Percentiles rank a stretch among this genome's conserved stretches.
Conservation (phyloP, 2,329 filamentous ascomycete genomes). For the Calonectria multiphialidica region DNA sequence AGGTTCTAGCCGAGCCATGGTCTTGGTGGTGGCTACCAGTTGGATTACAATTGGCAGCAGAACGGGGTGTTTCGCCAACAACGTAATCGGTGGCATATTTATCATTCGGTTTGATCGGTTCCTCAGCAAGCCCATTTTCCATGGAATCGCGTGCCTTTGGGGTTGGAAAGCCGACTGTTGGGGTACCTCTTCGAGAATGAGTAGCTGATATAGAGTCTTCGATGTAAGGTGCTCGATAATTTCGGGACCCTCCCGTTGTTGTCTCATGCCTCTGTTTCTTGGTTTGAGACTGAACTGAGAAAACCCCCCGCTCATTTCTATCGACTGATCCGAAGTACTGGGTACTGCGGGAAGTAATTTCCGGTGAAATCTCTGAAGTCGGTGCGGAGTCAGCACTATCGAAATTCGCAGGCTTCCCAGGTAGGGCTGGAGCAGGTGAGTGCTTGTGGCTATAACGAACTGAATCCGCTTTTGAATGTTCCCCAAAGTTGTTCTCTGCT, state of each 20-base stretch:
- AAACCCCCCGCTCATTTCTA: conserved; percentile 44
- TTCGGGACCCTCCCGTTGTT: not conserved
- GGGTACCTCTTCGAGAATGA: conserved; percentile 7
- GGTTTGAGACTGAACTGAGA: conserved; percentile 13
- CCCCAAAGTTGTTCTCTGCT: not conserved
- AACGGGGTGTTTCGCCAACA: not conserved
- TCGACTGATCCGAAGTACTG: conserved; percentile 42
- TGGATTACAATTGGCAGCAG: not conserved
- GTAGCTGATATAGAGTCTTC: conserved; percentile 38
- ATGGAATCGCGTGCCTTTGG: not conserved
- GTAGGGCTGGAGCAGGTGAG: no score
- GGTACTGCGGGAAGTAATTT: conserved; percentile 34
- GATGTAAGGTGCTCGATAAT: conserved; percentile 44
- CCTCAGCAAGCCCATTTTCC: not conserved
- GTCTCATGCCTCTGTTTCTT: conserved; percentile 13
- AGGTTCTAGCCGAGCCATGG: conserved; percentile 1
- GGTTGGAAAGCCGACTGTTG: not conserved
- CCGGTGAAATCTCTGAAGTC: not conserved
- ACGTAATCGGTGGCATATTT: no score
- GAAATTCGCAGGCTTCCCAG: not conserved
- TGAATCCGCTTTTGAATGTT: not conserved
- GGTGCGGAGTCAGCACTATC: not conserved
- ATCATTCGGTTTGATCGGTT: not conserved
- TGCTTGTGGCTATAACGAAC: not conserved
- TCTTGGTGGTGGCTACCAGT: not conserved